A percentile compares a stretch with the other conserved stretches of the same genome.
phyloP scores from a whole-genome alignment of 2,329 filamentous ascomycete species.

The Talaromyces albobiverticillius region DNA sequence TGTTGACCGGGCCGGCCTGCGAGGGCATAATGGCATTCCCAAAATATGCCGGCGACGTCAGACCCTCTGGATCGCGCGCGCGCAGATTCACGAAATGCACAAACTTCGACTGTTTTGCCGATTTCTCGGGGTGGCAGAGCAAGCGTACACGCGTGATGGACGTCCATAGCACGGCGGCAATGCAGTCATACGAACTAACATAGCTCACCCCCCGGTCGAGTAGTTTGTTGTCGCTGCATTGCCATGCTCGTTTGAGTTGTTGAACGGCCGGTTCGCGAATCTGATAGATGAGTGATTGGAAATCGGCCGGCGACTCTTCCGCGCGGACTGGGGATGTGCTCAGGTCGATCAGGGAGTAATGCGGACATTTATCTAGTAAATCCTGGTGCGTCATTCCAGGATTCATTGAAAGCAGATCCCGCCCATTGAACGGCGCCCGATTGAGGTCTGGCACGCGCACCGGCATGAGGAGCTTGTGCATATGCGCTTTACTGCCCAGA shows the following conservation, averaged over 20 bases:
- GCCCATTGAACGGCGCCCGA: neutral
- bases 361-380: neutral
- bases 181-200: constrained; percentile 26
- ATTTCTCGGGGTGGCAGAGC: constrained; percentile 14
- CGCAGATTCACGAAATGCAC: neutral
- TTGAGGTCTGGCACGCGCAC: neutral
- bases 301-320: neutral
- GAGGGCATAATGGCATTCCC: neutral
- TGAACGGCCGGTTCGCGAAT: constrained; percentile 14
- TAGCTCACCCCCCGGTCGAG: constrained; percentile 15
- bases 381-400: neutral
- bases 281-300: neutral
- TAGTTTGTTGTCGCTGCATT: no score
- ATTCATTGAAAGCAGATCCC: neutral
- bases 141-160: constrained; percentile 23
- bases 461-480: neutral
- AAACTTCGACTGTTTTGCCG: neutral
- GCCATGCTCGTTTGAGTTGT: constrained; percentile 19
- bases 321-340: neutral
- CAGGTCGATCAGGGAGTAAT: neutral
- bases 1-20: neutral
- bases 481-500: neutral
- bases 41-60: neutral
- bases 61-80: neutral
- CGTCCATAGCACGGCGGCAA: constrained; percentile 24